These are phyloP conservation scores for Magnaporthiopsis poae DNA, from an alignment of 2,329 filamentous ascomycete genomes.

Conservation along the genomic window DNA sequence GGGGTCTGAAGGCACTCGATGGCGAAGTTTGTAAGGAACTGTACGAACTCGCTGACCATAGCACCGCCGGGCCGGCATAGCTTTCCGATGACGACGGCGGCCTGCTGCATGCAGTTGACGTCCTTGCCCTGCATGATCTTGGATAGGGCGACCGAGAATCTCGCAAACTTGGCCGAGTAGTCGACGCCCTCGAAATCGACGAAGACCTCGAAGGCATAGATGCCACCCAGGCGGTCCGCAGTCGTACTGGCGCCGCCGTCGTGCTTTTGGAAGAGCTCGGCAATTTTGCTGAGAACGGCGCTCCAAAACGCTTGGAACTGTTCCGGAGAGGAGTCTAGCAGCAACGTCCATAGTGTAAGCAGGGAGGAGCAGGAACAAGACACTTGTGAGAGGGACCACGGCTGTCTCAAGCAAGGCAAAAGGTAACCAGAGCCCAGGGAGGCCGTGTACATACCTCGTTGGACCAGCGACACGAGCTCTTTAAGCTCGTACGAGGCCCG, in stretches of 20 bases:
- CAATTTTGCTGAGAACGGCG: constrained; percentile 47
- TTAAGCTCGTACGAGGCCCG: constrained; percentile 44
- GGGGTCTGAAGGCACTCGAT: constrained; percentile 96
- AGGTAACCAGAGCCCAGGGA: not conserved
- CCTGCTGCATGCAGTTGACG: constrained; percentile 78
- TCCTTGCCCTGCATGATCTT: constrained; percentile 84
- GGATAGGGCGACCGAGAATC: constrained; percentile 84
- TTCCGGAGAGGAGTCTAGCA: constrained; percentile 66
- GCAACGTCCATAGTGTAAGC: not conserved
- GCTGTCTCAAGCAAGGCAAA: not conserved
- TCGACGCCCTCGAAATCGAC: constrained; percentile 97
- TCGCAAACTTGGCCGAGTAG: constrained; percentile 81
- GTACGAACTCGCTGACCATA: constrained; percentile 87
- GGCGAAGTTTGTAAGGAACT: constrained; percentile 91
- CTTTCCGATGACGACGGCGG: constrained; percentile 79
- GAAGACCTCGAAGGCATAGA: constrained; percentile 82
- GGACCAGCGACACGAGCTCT: constrained; percentile 44
- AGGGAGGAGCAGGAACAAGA: constrained; percentile 2
- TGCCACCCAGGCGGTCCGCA: constrained; percentile 79
- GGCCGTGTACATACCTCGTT: constrained; percentile 38
- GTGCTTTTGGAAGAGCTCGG: constrained; percentile 65
- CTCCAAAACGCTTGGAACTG: constrained; percentile 58
- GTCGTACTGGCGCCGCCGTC: constrained; percentile 42
- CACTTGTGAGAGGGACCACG: constrained; percentile 4
- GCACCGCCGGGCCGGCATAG: constrained; percentile 87